phyloP scores from a whole-genome alignment of 306 rosid genomes.

The Prunus persica region Prunus_persica_NCBIv2 NC_034016.1:114501-115000 shows the following conservation, averaged over 20 bases:
- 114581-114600: slow-evolving; percentile 57
- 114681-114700: slow-evolving; percentile 11
- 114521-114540: slow-evolving; percentile 46
- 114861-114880: slow-evolving; percentile 91
- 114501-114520: slow-evolving; percentile 61
- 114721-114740: background rate
- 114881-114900: slow-evolving; percentile 51
- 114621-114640: slow-evolving; percentile 55
- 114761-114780: background rate
- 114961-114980: slow-evolving; percentile 74
- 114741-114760: background rate
- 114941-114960: slow-evolving; percentile 79
- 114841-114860: slow-evolving; percentile 73
- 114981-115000: slow-evolving; percentile 57
- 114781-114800: background rate
- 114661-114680: slow-evolving; percentile 53
- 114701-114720: background rate
- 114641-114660: slow-evolving; percentile 75
- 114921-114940: slow-evolving; percentile 47
- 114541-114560: slow-evolving; percentile 47
- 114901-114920: slow-evolving; percentile 61
- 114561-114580: slow-evolving; percentile 54
- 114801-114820: background rate
- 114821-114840: slow-evolving; percentile 78
- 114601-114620: slow-evolving; percentile 48